Conservation (phyloP, 1,139 yeast species). For the Wickerhamiella pararugosa region DNA sequence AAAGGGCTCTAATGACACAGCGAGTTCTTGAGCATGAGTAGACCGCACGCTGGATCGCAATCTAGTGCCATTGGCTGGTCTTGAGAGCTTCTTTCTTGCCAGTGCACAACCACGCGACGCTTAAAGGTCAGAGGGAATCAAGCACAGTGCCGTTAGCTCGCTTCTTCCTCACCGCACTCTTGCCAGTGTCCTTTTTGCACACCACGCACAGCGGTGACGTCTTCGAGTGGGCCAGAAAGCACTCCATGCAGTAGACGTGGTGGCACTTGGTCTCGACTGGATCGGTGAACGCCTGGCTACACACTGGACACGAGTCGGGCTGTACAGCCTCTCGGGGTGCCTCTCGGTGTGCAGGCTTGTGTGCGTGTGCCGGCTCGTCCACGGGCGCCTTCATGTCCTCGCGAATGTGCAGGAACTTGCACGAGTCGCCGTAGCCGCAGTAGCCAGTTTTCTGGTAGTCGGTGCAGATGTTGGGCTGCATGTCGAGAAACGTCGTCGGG, state of each 20-base stretch:
- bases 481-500: slow-evolving; percentile 69
- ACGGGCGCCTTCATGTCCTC: slow-evolving; percentile 71
- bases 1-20: no score
- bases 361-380: slow-evolving; percentile 53
- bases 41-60: no score
- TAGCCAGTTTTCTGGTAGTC: slow-evolving; percentile 85
- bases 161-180: no score
- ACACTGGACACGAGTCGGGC: slow-evolving; percentile 54
- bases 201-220: slow-evolving; percentile 13
- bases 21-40: no score
- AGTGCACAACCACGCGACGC: no score
- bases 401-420: slow-evolving; percentile 82
- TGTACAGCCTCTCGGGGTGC: slow-evolving; percentile 12
- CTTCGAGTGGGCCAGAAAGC: slow-evolving; percentile 41
- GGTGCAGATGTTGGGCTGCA: slow-evolving; percentile 89
- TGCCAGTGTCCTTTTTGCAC: slow-evolving; percentile 5
- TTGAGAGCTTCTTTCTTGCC: no score
- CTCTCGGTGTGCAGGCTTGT: slow-evolving; percentile 37
- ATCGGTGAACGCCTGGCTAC: slow-evolving; percentile 38
- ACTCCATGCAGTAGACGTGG: slow-evolving; percentile 51
- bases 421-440: slow-evolving; percentile 97
- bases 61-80: no score
- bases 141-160: no score
- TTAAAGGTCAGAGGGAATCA: no score
- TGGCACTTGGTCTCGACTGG: slow-evolving; percentile 54